phyloP scores from a whole-genome alignment of 2,329 filamentous ascomycete species.

The Xylaria sp. region DNA sequence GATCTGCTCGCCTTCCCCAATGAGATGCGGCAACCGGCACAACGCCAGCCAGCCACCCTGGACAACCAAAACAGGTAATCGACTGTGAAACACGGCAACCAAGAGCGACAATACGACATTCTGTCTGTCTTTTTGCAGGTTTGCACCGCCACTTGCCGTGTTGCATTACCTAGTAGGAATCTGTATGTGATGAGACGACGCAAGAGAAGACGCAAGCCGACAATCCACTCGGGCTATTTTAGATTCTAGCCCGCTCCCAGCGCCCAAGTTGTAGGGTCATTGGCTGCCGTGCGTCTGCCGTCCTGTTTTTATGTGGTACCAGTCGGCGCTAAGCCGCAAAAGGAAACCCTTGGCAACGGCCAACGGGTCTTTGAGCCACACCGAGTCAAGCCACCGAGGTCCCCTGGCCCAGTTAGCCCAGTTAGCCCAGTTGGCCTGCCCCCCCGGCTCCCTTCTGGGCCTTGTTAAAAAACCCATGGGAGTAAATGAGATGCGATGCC shows the following conservation, averaged over 20 bases:
- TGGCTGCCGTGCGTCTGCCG: constrained; percentile 29
- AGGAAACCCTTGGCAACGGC: constrained; percentile 19
- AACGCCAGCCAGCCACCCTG: not conserved
- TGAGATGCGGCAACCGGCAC: not conserved
- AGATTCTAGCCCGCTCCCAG: constrained; percentile 1
- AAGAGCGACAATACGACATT: no score
- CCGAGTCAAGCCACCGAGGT: constrained; percentile 40
- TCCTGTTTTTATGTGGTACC: constrained; percentile 35
- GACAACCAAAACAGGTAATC: not conserved
- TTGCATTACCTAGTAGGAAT: not conserved
- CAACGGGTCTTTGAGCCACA: constrained; percentile 39
- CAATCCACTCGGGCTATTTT: no score
- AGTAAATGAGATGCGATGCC: constrained; percentile 25
- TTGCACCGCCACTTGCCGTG: constrained; percentile 40
- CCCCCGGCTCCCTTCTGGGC: not conserved
- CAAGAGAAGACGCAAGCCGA: no score
- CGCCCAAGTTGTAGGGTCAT: not conserved
- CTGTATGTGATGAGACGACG: no score
- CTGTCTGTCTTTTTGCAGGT: no score
- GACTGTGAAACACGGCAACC: not conserved
- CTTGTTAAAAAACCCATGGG: constrained; percentile 35
- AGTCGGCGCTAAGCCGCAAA: constrained; percentile 19
- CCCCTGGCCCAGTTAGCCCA: not conserved
- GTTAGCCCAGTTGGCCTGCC: no score
- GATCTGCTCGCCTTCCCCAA: not conserved